phyloP scores from a whole-genome alignment of 23 red algal genomes.

The Gracilaria domingensis region DNA sequence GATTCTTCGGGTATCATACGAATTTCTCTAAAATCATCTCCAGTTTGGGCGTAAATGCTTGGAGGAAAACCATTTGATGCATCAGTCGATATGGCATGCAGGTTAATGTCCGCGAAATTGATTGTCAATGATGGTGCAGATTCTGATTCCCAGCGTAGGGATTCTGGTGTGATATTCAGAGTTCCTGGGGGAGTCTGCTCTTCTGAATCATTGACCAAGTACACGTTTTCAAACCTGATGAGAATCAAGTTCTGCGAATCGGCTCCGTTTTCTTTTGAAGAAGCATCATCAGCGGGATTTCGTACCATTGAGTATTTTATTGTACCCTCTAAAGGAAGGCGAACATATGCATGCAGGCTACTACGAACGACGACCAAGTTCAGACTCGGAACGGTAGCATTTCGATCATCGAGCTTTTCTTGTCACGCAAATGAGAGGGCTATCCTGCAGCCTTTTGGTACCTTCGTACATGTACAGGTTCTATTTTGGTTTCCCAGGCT shows the following conservation, averaged over 20 bases:
- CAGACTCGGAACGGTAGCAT: too few species aligned
- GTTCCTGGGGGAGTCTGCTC: not conserved
- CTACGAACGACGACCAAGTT: too few species aligned
- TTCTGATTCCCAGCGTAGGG: not conserved
- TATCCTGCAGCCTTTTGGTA: too few species aligned
- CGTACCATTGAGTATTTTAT: constrained; percentile 24
- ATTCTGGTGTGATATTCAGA: not conserved
- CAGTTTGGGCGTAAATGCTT: constrained; percentile 28
- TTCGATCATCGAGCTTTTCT: too few species aligned
- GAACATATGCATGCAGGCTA: too few species aligned
- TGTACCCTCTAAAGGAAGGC: too few species aligned
- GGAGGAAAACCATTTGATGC: constrained; percentile 18
- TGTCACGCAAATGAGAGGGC: too few species aligned
- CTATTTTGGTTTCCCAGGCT: too few species aligned
- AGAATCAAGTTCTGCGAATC: not conserved
- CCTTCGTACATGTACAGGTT: too few species aligned
- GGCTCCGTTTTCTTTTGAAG: not conserved
- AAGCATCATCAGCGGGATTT: not conserved
- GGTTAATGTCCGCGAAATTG: constrained; percentile 17
- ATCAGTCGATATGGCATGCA: constrained; percentile 33
- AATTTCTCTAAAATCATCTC: constrained; percentile 13
- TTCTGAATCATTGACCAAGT: not conserved
- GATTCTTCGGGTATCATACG: constrained; percentile 25
- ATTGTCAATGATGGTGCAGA: not conserved
- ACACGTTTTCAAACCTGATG: constrained; percentile 18